Conservation (phyloP, 805 yeast species). For the Candida broadrunensis region DNA sequence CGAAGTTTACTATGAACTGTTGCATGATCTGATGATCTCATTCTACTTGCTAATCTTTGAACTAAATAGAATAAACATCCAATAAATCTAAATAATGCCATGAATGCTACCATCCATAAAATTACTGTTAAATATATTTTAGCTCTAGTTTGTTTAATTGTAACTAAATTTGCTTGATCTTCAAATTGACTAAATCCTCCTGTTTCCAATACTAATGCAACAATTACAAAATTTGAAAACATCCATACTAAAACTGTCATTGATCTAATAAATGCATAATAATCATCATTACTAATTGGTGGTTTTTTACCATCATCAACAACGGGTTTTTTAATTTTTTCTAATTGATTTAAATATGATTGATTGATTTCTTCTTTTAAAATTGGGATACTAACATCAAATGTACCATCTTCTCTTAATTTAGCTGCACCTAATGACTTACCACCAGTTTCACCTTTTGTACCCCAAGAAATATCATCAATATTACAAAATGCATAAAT, state of each 20-base stretch:
- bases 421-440: constrained; percentile 54
- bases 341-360: constrained; percentile 49
- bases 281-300: constrained; percentile 39
- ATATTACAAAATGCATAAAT: constrained; percentile 70
- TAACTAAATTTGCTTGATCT: constrained; percentile 22
- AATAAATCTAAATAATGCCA: constrained; percentile 54
- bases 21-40: constrained; percentile 11
- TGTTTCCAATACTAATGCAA: constrained; percentile 41
- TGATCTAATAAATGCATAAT: constrained; percentile 43
- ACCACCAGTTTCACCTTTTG: constrained; percentile 66
- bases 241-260: constrained; percentile 48
- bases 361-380: constrained; percentile 51
- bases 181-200: constrained; percentile 42
- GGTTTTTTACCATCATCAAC: constrained; percentile 23
- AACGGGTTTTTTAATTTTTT: constrained; percentile 46
- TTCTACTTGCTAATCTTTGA: constrained; percentile 23
- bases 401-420: constrained; percentile 52
- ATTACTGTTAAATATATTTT: constrained; percentile 48
- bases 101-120: constrained; percentile 60
- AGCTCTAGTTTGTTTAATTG: constrained; percentile 30
- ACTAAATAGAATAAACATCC: constrained; percentile 52
- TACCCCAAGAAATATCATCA: constrained; percentile 74
- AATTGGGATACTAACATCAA: constrained; percentile 53
- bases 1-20: constrained; percentile 2
- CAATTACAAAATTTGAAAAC: constrained; percentile 39